Evolutionary conservation across 345 rosid genomes (phyloP).

Genomic region (Citrus hindsii): DNA sequence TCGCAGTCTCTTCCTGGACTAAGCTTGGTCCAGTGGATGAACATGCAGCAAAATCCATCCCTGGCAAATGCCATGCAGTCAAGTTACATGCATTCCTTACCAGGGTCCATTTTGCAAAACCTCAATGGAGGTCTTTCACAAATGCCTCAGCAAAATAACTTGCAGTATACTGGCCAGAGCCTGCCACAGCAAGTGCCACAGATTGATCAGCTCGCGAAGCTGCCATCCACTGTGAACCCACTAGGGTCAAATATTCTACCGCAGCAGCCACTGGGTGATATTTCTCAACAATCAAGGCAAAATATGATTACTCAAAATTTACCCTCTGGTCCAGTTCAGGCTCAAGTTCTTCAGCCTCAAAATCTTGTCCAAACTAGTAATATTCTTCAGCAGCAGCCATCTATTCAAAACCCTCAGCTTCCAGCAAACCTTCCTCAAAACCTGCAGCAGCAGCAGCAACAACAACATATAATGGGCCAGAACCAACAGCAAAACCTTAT

Average conservation of each 20-base stretch:
- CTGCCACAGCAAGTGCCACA: constrained; percentile 46
- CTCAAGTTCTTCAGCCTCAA: constrained; percentile 52
- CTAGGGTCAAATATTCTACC: constrained; percentile 31
- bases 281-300: constrained; percentile 45
- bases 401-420: constrained; percentile 42
- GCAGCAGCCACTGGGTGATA: constrained; percentile 40
- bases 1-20: constrained; percentile 61
- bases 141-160: constrained; percentile 38
- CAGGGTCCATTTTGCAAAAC: constrained; percentile 45
- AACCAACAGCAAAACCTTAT: constrained; percentile 41
- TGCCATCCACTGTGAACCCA: constrained; percentile 33
- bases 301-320: constrained; percentile 39
- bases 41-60: constrained; percentile 70
- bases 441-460: constrained; percentile 50
- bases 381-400: constrained; percentile 41
- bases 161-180: constrained; percentile 39
- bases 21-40: constrained; percentile 92
- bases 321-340: constrained; percentile 40
- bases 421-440: constrained; percentile 46
- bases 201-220: constrained; percentile 46
- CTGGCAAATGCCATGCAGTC: constrained; percentile 47
- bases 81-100: constrained; percentile 40
- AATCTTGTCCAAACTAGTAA: constrained; percentile 31
- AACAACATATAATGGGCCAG: constrained; percentile 36
- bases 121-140: constrained; percentile 42